Base-by-base conservation (phyloP, 495 filamentous ascomycete species). In the Talaromyces ruber region DNA sequence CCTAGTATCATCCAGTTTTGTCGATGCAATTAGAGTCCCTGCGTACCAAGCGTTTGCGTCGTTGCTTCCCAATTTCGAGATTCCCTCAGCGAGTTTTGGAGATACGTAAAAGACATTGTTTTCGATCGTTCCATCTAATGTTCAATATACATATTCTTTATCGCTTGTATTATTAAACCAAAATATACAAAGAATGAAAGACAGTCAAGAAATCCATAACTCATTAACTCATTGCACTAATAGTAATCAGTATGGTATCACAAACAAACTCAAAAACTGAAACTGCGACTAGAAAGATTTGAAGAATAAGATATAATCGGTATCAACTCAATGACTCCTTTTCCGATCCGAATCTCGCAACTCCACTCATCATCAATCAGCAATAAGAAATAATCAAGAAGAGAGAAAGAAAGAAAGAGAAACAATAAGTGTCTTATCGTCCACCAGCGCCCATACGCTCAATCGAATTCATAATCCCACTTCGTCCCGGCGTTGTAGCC, bases 381-480 rank as follows among this genome's bases (percentile, higher is more conserved):
- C 12, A 22, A 22, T 51, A n/a, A n/a, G 18, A 21, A 16, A 54
- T 54, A 26, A 26, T 16, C 22, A 54, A 6, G 51, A 14, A 28
- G 51, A 14, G n/a, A 28, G 9, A 26, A 6, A 14, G 2, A 25
- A 24, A 22, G 18, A 22, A 26, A 52, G 16, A 12, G 7, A 54
- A 11, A 28, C 1, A 26, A 24, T 21, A 52, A 3, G 8, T 12
- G n/a, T n/a, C n/a, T 29, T 57, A 62, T 7, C 50, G 53, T 11
- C 71, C 72, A 51, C 76, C 75, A 34, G 74, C 71, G 9, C 85
- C 86, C 86, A 88, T 88, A 71, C 83, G 80, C 74, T 88, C 87
- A 72, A 89, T 88, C 6, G 84, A 86, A 52, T 81, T 83, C 87
- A 89, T 87, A 63, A 89, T 86, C 43, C 86, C 84, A 60, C 80